Evolutionary conservation across 192 early-diverging fungal genomes (phyloP).

Genomic region (Jimgerdemannia lactiflua): DNA sequence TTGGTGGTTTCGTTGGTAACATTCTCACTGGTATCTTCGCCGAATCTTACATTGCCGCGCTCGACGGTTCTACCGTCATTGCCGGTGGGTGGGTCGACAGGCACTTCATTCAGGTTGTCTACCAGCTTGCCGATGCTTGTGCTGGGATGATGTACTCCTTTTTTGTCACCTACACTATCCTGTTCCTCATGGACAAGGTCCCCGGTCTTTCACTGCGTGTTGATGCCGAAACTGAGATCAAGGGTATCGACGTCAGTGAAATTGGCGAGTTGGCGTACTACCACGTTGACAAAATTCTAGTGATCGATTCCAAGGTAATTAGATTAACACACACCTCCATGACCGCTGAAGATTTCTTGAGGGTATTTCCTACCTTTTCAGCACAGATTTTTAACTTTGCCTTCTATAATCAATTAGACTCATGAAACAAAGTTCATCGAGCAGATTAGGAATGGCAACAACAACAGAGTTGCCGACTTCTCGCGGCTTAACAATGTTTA

Average conservation of each 20-base stretch:
- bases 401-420: too few species aligned
- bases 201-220: constrained; percentile 76
- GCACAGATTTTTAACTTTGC: too few species aligned
- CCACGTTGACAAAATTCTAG: too few species aligned
- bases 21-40: constrained; percentile 89
- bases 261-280: constrained; percentile 77
- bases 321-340: too few species aligned
- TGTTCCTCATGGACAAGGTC: constrained; percentile 67
- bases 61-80: constrained; percentile 49
- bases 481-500: too few species aligned
- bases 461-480: too few species aligned
- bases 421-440: too few species aligned
- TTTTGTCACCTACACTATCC: constrained; percentile 68
- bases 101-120: constrained; percentile 77
- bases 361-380: too few species aligned
- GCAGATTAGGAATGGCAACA: too few species aligned
- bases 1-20: constrained; percentile 55
- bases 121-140: constrained; percentile 72
- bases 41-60: constrained; percentile 61
- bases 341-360: too few species aligned
- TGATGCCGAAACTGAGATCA: constrained; percentile 65
- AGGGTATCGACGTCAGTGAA: constrained; percentile 80
- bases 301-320: too few species aligned
- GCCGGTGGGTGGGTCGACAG: constrained; percentile 78
- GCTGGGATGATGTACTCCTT: constrained; percentile 76